phyloP scores from a whole-genome alignment of 306 rosid species.

The Trichosanthes truncata region DNA sequence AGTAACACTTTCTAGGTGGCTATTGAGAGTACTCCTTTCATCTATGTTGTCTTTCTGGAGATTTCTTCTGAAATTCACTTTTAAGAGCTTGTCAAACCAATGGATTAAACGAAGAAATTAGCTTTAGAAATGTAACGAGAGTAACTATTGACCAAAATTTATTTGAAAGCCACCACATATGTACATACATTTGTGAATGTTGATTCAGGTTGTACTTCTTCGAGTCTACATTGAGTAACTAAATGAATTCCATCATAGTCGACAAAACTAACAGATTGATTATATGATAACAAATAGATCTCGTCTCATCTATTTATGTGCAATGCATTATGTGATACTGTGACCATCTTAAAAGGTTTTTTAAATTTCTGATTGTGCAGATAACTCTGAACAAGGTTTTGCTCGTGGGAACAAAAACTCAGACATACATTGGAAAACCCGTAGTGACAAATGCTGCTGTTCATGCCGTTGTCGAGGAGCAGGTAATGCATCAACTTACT shows the following conservation, averaged over 20 bases:
- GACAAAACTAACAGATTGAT: neutral
- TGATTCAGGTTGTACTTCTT: neutral
- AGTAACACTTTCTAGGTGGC: neutral
- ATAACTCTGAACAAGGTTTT: slow-evolving; percentile 78
- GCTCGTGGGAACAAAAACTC: slow-evolving; percentile 77
- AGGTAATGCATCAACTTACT: slow-evolving; percentile 32
- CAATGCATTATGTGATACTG: neutral
- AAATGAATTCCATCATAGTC: neutral
- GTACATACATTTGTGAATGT: neutral
- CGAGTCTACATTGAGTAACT: neutral
- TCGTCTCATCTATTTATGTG: neutral
- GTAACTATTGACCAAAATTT: neutral
- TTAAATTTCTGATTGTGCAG: slow-evolving; percentile 31
- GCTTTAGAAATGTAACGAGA: neutral
- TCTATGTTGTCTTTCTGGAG: neutral
- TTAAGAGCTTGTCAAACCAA: neutral
- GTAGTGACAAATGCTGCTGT: slow-evolving; percentile 92
- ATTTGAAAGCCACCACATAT: neutral
- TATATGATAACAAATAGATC: neutral
- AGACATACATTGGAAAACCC: slow-evolving; percentile 79
- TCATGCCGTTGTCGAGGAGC: slow-evolving; percentile 95
- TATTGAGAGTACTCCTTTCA: neutral
- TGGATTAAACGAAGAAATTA: neutral
- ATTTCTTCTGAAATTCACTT: neutral
- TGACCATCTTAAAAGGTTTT: neutral